Base-by-base conservation (phyloP, 2,329 filamentous ascomycete genomes). In the Phaeosphaeriaceae sp. region DNA sequence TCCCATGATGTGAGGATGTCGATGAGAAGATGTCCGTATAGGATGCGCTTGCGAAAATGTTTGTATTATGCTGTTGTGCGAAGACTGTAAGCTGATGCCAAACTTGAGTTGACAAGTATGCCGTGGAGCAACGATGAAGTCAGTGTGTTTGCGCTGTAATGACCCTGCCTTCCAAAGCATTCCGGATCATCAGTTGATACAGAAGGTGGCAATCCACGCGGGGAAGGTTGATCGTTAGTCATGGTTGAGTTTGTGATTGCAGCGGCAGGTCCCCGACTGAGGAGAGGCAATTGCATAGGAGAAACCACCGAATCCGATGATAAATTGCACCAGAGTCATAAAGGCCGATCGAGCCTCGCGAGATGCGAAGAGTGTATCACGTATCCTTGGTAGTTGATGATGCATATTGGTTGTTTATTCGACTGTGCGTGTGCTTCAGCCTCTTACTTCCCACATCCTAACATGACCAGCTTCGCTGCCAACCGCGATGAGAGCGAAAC, bases 401-500 rank as follows among this genome's bases (percentile, higher is more conserved):
- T 28, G 40, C 40, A 46, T 53, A n/a, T 46, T 11, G 15, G 13
- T 53, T 47, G 44, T 40, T 5, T 40, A 40, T 40, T 40, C 15
- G 35, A 40, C 8, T 8, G 35, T 46, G 43, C 11, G 19, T 46
- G 19, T 6, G 43, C 9, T 32, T 68, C 58, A 77, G 3, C 68
- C 74, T 58, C 75, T 69, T 40, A 78, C 70, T 81, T 97, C 93
- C 93, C 94, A 99, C 75, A 97, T 77, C 63, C 92, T 86, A 62
- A 98, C 91, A 81, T 93, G 94, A 13, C 95, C 95, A 59, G 85
- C 83, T 75, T 98, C 94, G 72, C 97, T 98, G 19, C 89, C 94
- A 53, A 98, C 91, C 11, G 92, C 92, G 65, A 99, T 76, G 70
- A 94, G 67, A 9, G 73, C 74, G 24, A 73, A 54, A 54, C 72